A percentile compares a stretch with the other conserved stretches of the same genome.
phyloP scores from a whole-genome alignment of 1,284 basidiomycete genomes.

The Ganoderma sinense region DNA sequence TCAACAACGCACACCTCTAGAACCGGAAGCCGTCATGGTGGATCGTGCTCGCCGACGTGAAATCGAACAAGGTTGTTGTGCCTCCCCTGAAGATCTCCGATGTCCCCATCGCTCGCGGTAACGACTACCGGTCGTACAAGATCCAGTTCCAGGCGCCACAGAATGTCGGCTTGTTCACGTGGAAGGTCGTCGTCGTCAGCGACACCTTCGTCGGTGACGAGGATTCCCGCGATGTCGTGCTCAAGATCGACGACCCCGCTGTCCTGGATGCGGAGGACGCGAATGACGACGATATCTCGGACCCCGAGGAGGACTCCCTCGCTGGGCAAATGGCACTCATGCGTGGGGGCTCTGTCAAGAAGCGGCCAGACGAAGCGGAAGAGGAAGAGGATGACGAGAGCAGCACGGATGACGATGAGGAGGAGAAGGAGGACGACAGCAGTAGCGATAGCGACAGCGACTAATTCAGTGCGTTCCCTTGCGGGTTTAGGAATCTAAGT shows the following conservation, averaged over 20 bases:
- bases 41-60: constrained; percentile 92
- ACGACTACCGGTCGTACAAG: constrained; percentile 83
- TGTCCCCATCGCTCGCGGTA: constrained; percentile 65
- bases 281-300: constrained; percentile 91
- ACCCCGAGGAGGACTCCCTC: constrained; percentile 93
- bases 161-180: constrained; percentile 85
- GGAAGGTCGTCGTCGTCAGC: constrained; percentile 87
- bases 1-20: constrained; percentile 45
- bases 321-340: constrained; percentile 99
- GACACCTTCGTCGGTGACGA: constrained; percentile 93
- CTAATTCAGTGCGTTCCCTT: constrained; percentile 19
- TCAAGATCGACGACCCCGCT: constrained; percentile 82
- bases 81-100: constrained; percentile 89
- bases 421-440: constrained; percentile 49
- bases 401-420: constrained; percentile 55
- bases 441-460: constrained; percentile 41
- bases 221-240: constrained; percentile 72
- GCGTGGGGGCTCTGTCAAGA: constrained; percentile 91
- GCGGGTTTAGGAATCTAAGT: constrained; percentile 17
- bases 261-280: constrained; percentile 65
- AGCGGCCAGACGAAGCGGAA: constrained; percentile 37
- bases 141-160: constrained; percentile 96
- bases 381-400: constrained; percentile 57
- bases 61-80: constrained; percentile 89
- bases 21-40: constrained; percentile 90